phyloP scores from a whole-genome alignment of 441 rosid species.

The Breynia disticha region DNA sequence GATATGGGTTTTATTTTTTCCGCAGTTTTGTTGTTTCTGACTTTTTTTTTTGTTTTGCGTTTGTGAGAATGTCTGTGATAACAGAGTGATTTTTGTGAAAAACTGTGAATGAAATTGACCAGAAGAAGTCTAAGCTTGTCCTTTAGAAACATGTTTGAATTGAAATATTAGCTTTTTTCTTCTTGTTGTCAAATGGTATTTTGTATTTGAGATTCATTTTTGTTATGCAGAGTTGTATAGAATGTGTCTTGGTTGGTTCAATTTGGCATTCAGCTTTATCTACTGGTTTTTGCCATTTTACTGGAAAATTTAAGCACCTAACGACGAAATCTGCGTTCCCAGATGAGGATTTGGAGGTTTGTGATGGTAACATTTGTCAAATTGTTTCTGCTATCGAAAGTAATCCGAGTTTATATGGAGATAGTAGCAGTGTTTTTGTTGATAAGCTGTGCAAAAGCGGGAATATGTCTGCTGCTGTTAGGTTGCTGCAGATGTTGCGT shows the following conservation, averaged over 20 bases:
- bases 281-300: conserved; percentile 11
- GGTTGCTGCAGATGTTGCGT: conserved; percentile 32
- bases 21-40: too few species aligned
- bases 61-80: too few species aligned
- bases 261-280: conserved; percentile 23
- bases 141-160: background rate
- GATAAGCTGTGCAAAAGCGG: conserved; percentile 40
- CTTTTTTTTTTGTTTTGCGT: too few species aligned
- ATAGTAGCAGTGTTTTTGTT: conserved; percentile 20
- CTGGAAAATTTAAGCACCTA: conserved; percentile 24
- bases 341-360: conserved; percentile 26
- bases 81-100: too few species aligned
- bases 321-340: conserved; percentile 20
- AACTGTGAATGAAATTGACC: too few species aligned
- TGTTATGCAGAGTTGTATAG: conserved; percentile 43
- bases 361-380: conserved; percentile 24
- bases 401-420: conserved; percentile 20
- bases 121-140: too few species aligned
- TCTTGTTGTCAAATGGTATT: background rate
- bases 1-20: too few species aligned
- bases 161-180: background rate
- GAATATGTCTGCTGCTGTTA: conserved; percentile 36
- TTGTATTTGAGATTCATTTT: conserved; percentile 14
- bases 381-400: conserved; percentile 21
- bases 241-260: conserved; percentile 28